Evolutionary conservation across 2,329 filamentous ascomycete species (phyloP).

Genomic region (Exutisphaerella laricina): DNA sequence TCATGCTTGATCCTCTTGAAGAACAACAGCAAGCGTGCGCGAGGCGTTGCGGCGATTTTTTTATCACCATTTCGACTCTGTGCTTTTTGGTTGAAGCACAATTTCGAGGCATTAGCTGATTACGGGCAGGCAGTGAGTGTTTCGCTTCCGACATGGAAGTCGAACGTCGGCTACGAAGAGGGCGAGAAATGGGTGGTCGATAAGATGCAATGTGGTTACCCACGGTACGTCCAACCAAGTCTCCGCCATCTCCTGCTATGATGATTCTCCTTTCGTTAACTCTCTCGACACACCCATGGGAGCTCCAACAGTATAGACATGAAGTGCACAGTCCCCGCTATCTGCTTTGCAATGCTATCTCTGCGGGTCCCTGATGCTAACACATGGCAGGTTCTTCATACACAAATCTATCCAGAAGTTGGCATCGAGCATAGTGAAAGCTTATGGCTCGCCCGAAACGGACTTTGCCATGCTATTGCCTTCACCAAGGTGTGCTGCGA

Average conservation of each 20-base stretch:
- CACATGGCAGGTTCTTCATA: conserved; percentile 69
- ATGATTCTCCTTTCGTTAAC: conserved; percentile 5
- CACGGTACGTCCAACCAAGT: conserved; percentile 52
- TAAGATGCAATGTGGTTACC: conserved; percentile 86
- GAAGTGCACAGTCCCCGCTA: conserved; percentile 12
- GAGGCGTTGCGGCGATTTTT: too few relatives aligned
- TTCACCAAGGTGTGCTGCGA: conserved; percentile 59
- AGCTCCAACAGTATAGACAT: too few relatives aligned
- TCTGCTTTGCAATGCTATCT: neutral
- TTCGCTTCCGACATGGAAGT: conserved; percentile 85
- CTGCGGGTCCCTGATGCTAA: too few relatives aligned
- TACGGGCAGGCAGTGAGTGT: conserved; percentile 97
- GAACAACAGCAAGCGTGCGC: too few relatives aligned
- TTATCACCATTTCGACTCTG: too few relatives aligned
- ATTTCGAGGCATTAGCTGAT: too few relatives aligned
- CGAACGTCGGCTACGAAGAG: conserved; percentile 92
- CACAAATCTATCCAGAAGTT: conserved; percentile 76
- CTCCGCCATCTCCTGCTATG: neutral
- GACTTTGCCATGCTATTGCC: conserved; percentile 80
- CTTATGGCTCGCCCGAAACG: conserved; percentile 52
- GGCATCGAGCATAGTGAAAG: conserved; percentile 59
- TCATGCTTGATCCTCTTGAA: too few relatives aligned
- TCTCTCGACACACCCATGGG: neutral
- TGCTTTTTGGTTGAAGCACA: too few relatives aligned
- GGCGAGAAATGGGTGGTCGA: conserved; percentile 79